Evolutionary conservation across 108 stramenopile species (phyloP).

Genomic region (Asterionellopsis glacialis): DNA sequence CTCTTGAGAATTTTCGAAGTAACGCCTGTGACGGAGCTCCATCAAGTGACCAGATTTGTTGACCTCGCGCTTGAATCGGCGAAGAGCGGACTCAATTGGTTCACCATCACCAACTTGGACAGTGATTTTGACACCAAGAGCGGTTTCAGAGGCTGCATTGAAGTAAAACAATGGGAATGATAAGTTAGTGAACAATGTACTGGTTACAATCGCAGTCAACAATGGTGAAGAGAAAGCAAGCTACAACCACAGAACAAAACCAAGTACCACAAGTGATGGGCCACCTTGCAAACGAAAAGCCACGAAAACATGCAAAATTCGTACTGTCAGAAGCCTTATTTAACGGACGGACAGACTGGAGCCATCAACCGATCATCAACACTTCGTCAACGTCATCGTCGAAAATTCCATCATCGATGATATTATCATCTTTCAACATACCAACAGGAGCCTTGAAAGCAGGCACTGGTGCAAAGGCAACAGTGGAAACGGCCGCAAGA

Average conservation of each 20-base stretch:
- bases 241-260: no score
- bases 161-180: constrained; percentile 4
- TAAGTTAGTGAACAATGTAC: background rate
- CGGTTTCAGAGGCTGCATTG: constrained; percentile 24
- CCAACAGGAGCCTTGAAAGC: constrained; percentile 15
- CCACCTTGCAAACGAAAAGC: no score
- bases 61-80: constrained; percentile 88
- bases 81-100: constrained; percentile 82
- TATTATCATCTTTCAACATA: background rate
- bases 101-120: constrained; percentile 79
- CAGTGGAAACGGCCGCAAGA: constrained; percentile 22
- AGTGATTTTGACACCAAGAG: constrained; percentile 58
- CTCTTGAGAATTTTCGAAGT: constrained; percentile 88
- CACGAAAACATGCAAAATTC: background rate
- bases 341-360: background rate
- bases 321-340: constrained; percentile 1
- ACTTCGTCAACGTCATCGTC: background rate
- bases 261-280: no score
- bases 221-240: background rate
- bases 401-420: background rate
- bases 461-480: constrained; percentile 32
- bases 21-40: constrained; percentile 81
- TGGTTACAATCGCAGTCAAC: background rate
- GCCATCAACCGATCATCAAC: no score
- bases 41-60: constrained; percentile 90